Conservation (phyloP, 2,329 filamentous ascomycete genomes). For the Cordyceps cateniannulata region DNA sequence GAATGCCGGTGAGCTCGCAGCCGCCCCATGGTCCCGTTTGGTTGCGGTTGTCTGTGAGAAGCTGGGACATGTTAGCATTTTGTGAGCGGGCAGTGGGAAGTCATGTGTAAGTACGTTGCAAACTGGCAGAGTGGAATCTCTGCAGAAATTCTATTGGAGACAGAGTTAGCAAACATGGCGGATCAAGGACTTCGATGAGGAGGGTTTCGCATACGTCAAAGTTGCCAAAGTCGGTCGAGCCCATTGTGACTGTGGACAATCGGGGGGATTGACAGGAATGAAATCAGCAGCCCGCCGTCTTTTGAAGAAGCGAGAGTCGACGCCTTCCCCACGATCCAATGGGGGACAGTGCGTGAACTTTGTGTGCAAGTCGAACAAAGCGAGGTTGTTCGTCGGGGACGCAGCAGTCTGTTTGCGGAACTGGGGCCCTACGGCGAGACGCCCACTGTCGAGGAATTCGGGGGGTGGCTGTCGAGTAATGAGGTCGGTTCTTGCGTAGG, state of each 20-base stretch:
- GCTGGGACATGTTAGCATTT: conserved; percentile 34
- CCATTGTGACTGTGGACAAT: conserved; percentile 39
- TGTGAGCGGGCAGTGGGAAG: background rate
- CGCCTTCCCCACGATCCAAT: background rate
- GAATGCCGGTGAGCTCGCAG: conserved; percentile 71
- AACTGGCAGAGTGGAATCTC: conserved; percentile 73
- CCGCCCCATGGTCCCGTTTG: conserved; percentile 57
- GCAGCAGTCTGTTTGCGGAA: conserved; percentile 8
- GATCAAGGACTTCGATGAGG: conserved; percentile 11
- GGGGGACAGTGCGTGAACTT: background rate
- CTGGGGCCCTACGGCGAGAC: background rate
- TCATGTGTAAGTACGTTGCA: conserved; percentile 65
- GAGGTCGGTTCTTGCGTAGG: background rate
- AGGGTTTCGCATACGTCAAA: conserved; percentile 41
- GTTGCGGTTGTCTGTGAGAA: conserved; percentile 56
- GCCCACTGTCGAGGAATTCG: background rate
- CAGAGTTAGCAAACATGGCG: conserved; percentile 1
- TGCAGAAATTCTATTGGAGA: conserved; percentile 64
- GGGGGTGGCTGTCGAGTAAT: background rate
- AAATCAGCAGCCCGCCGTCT: background rate
- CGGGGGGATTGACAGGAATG: background rate
- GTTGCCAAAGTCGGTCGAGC: conserved; percentile 55
- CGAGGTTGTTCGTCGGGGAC: background rate
- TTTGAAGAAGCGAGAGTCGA: background rate
- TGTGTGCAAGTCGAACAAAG: conserved; percentile 7